A percentile compares a stretch with the other conserved stretches of the same genome.
Evolutionary conservation across 202 grass and related monocot species (phyloP).

Genomic region (Elaeis oleifera): DNA sequence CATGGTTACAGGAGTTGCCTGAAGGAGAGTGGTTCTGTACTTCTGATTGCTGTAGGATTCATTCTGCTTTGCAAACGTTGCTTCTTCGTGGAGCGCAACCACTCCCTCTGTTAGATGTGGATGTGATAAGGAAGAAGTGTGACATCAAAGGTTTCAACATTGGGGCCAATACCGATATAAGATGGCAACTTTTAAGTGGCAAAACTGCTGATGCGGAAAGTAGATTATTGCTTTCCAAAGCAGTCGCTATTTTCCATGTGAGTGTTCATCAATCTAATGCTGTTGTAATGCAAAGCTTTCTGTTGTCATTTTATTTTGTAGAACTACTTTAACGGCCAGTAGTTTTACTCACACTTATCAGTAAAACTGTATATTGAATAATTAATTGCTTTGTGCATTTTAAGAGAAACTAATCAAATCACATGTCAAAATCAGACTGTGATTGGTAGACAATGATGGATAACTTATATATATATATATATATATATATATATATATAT

Average conservation of each 20-base stretch:
- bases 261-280: constrained; percentile 16
- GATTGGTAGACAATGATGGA: no score
- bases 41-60: constrained; percentile 50
- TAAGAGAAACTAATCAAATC: no score
- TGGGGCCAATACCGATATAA: constrained; percentile 42
- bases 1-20: constrained; percentile 55
- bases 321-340: no score
- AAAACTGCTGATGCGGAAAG: constrained; percentile 62
- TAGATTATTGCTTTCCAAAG: constrained; percentile 77
- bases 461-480: no score
- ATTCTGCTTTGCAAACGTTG: constrained; percentile 41
- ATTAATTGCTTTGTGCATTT: no score
- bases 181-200: constrained; percentile 74
- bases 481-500: no score
- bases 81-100: constrained; percentile 36
- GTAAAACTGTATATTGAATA: no score
- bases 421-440: no score
- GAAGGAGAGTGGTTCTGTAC: constrained; percentile 91
- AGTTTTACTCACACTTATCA: no score
- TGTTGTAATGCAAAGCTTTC: no score
- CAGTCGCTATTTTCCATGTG: constrained; percentile 91
- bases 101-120: constrained; percentile 32
- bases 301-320: no score
- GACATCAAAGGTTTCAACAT: constrained; percentile 42
- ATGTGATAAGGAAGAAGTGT: constrained; percentile 73